Evolutionary conservation across 139 green algal species (phyloP).

Genomic region (Closterium sp.): DNA sequence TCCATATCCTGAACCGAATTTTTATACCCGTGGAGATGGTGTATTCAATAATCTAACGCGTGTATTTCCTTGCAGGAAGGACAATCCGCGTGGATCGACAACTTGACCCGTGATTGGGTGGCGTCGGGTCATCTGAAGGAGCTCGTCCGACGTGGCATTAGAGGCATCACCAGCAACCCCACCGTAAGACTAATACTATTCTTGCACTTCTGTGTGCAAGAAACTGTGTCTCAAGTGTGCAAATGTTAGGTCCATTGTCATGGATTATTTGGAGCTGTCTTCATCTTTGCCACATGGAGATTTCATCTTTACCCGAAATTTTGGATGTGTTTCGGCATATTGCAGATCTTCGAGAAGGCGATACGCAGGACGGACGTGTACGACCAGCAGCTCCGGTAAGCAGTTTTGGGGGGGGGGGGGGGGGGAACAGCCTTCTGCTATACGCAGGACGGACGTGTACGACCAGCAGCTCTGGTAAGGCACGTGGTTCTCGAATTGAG

Average conservation of each 20-base stretch:
- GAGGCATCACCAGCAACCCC: slow-evolving; percentile 41
- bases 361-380: slow-evolving; percentile 32
- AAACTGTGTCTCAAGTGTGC: too few relatives aligned
- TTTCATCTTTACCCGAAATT: too few relatives aligned
- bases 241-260: too few relatives aligned
- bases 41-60: too few relatives aligned
- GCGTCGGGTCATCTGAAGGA: slow-evolving; percentile 6
- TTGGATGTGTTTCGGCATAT: too few relatives aligned
- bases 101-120: slow-evolving; percentile 12
- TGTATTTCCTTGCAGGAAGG: slow-evolving; percentile 7
- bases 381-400: slow-evolving; percentile 45
- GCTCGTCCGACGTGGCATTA: slow-evolving; percentile 11
- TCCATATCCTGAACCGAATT: too few relatives aligned
- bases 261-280: too few relatives aligned
- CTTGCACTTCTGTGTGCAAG: neutral
- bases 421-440: too few relatives aligned
- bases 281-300: too few relatives aligned
- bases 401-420: too few relatives aligned
- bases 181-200: slow-evolving; percentile 6
- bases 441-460: slow-evolving; percentile 7
- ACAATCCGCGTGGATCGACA: slow-evolving; percentile 45
- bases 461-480: neutral
- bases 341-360: slow-evolving; percentile 49
- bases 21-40: too few relatives aligned
- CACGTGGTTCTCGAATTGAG: too few relatives aligned